A percentile compares a stretch with the other conserved stretches of the same genome.
Evolutionary conservation across 352 stramenopile species (phyloP).

Genomic region (Phytophthora chlamydospora): DNA sequence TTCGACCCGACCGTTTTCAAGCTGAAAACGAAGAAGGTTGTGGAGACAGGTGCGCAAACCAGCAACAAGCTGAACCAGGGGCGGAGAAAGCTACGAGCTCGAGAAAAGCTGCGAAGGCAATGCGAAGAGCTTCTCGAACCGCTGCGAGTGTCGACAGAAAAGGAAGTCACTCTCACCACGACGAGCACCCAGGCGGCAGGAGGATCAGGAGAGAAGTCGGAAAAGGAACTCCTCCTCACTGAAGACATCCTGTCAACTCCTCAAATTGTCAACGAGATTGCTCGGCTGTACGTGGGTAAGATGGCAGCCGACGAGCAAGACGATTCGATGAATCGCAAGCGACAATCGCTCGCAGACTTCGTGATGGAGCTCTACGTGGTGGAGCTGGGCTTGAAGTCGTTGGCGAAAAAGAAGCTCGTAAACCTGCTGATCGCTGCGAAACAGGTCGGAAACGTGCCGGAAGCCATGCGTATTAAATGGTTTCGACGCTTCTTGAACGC

Average conservation of each 20-base stretch:
- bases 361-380: conserved; percentile 61
- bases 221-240: conserved; percentile 12
- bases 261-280: conserved; percentile 62
- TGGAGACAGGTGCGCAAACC: conserved; percentile 47
- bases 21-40: conserved; percentile 51
- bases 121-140: conserved; percentile 43
- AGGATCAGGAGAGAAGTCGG: conserved; percentile 7
- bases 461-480: conserved; percentile 68
- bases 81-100: conserved; percentile 36
- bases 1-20: conserved; percentile 65
- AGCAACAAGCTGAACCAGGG: conserved; percentile 46
- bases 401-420: conserved; percentile 62
- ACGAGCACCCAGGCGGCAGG: neutral
- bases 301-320: conserved; percentile 48
- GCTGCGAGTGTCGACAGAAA: conserved; percentile 16
- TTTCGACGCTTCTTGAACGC: conserved; percentile 66
- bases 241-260: conserved; percentile 27
- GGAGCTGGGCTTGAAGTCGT: conserved; percentile 68
- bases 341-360: conserved; percentile 55
- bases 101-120: conserved; percentile 48
- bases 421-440: conserved; percentile 55
- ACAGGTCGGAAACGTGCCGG: conserved; percentile 41
- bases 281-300: conserved; percentile 69
- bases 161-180: conserved; percentile 2
- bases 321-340: conserved; percentile 43